phyloP scores from a whole-genome alignment of 73 alveolate species.

The Paramecium primaurelia region DNA sequence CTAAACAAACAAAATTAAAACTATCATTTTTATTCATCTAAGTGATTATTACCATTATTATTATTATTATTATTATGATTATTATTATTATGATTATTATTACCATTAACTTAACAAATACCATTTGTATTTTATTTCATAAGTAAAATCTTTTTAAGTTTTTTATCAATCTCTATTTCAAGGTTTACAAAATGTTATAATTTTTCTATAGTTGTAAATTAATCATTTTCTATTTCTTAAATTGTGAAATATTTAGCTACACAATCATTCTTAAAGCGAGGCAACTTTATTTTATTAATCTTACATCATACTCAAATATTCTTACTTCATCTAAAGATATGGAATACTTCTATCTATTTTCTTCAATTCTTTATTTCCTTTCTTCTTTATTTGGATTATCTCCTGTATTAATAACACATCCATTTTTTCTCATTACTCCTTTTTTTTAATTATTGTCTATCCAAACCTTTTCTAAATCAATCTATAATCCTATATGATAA shows the following conservation, averaged over 20 bases:
- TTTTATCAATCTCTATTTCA: background rate
- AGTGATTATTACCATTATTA: background rate
- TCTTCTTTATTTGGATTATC: constrained; percentile 72
- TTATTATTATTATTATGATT: background rate
- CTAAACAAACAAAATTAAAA: background rate
- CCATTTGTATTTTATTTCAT: background rate
- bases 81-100: background rate
- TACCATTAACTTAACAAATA: background rate
- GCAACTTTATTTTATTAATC: constrained; percentile 36
- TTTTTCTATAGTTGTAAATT: constrained; percentile 43
- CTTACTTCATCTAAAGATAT: background rate
- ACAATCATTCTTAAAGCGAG: constrained; percentile 42
- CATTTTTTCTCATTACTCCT: constrained; percentile 74
- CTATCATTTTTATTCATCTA: background rate
- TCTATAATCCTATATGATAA: constrained; percentile 59
- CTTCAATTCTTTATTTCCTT: constrained; percentile 57
- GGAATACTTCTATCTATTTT: constrained; percentile 33
- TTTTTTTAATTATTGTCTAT: constrained; percentile 65
- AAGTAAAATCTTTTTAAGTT: background rate
- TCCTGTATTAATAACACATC: constrained; percentile 81
- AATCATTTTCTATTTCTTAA: constrained; percentile 26
- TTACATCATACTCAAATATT: background rate
- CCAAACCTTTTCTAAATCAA: constrained; percentile 70
- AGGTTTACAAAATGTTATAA: background rate
- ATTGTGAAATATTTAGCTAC: constrained; percentile 40